These are phyloP conservation scores for Termitomyces sp. DNA, from an alignment of 768 basidiomycete genomes.

Conservation along the genomic window DNA sequence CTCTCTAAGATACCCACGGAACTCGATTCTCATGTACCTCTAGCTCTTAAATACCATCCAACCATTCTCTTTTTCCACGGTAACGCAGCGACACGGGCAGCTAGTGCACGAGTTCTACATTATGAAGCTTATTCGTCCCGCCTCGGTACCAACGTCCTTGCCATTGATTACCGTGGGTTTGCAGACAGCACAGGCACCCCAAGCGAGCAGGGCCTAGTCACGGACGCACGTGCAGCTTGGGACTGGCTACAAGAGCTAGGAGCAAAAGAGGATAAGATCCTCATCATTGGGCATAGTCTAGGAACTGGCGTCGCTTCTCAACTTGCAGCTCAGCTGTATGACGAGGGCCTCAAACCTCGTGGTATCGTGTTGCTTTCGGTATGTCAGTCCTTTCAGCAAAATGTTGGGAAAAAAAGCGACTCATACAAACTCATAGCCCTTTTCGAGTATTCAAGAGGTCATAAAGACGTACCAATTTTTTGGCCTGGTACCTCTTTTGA, in stretches of 20 bases:
- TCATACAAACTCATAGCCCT: constrained; percentile 40
- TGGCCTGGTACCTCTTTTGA: constrained; percentile 65
- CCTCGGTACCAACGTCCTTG: constrained; percentile 70
- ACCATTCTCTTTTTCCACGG: constrained; percentile 94
- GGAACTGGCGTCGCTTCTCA: constrained; percentile 76
- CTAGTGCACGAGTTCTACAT: constrained; percentile 57
- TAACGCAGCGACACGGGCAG: constrained; percentile 78
- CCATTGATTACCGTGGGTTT: constrained; percentile 90
- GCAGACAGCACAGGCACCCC: constrained; percentile 82
- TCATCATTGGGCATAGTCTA: constrained; percentile 83
- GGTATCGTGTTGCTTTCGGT: constrained; percentile 48
- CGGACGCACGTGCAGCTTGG: constrained; percentile 76
- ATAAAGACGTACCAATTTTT: constrained; percentile 67
- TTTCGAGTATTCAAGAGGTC: constrained; percentile 56
- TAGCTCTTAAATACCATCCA: constrained; percentile 54
- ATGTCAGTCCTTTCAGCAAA: constrained; percentile 16
- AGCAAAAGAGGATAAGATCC: constrained; percentile 51
- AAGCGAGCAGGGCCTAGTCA: constrained; percentile 64
- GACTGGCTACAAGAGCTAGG: constrained; percentile 67
- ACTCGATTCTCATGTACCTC: constrained; percentile 38
- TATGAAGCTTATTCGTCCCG: constrained; percentile 65
- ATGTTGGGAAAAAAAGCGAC: constrained; percentile 20
- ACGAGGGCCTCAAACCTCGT: constrained; percentile 34
- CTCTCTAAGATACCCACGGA: constrained; percentile 33
- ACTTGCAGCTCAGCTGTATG: constrained; percentile 43